Percentiles rank a stretch among this genome's conserved stretches.
These are phyloP conservation scores for Prunus davidiana DNA, from an alignment of 306 rosid genomes.

Conservation along the genomic window DNA sequence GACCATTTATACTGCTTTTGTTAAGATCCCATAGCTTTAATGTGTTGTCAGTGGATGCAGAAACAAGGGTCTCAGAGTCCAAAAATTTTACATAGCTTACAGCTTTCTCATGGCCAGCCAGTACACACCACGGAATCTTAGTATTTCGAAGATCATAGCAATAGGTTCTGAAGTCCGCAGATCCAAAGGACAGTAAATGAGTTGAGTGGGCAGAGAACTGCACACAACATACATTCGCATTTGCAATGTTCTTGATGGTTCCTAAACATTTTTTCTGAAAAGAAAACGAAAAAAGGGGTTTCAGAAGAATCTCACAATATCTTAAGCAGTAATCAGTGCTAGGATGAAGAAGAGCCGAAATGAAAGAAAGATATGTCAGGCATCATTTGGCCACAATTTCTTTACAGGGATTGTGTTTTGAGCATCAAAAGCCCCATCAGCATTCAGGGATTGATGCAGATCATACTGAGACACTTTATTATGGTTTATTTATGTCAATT, in stretches of 20 bases:
- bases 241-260: slow-evolving; percentile 74
- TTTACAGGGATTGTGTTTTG: not conserved
- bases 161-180: slow-evolving; percentile 77
- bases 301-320: slow-evolving; percentile 24
- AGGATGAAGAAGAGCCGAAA: not conserved
- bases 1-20: slow-evolving; percentile 51
- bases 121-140: slow-evolving; percentile 79
- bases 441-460: not conserved
- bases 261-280: slow-evolving; percentile 71
- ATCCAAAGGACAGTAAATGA: slow-evolving; percentile 76
- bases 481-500: not conserved
- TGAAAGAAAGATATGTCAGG: not conserved
- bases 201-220: slow-evolving; percentile 90
- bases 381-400: slow-evolving; percentile 10
- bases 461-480: not conserved
- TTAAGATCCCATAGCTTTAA: slow-evolving; percentile 93
- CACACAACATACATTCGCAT: slow-evolving; percentile 94
- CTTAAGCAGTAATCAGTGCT: slow-evolving; percentile 2
- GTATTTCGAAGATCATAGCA: slow-evolving; percentile 93
- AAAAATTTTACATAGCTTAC: slow-evolving; percentile 80
- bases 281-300: slow-evolving; percentile 7
- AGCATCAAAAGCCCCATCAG: not conserved
- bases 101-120: slow-evolving; percentile 72
- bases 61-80: slow-evolving; percentile 74
- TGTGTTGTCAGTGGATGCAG: slow-evolving; percentile 95